Conservation (phyloP, 768 basidiomycete species). For the Hypholoma sublateritium region DNA sequence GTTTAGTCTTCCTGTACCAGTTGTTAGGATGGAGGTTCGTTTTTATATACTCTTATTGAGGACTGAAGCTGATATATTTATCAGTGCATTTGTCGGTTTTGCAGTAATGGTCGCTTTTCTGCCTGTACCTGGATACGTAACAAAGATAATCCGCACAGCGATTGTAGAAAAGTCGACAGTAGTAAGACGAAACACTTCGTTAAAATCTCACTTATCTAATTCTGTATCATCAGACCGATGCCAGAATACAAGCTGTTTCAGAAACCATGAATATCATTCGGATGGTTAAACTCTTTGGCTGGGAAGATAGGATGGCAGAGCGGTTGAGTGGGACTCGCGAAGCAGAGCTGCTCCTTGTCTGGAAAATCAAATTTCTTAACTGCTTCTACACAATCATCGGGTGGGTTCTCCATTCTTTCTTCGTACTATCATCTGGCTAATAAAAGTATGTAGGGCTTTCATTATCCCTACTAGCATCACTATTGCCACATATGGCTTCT, state of each 20-base stretch:
- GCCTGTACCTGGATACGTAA: slow-evolving; percentile 58
- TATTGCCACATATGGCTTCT: not conserved
- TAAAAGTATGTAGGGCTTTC: not conserved
- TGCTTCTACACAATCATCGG: not conserved
- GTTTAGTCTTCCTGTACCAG: slow-evolving; percentile 42
- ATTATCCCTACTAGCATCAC: not conserved
- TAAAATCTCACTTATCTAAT: slow-evolving; percentile 20
- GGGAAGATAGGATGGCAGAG: not conserved
- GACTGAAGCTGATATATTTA: slow-evolving; percentile 38
- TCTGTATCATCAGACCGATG: slow-evolving; percentile 37
- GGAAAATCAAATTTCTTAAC: not conserved
- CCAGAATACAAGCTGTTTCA: slow-evolving; percentile 58
- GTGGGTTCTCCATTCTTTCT: not conserved
- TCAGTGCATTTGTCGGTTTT: slow-evolving; percentile 55
- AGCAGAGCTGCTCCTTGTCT: not conserved
- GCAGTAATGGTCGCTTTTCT: slow-evolving; percentile 47
- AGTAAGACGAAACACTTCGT: not conserved
- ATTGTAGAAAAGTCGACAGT: slow-evolving; percentile 28
- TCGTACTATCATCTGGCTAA: not conserved
- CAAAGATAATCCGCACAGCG: slow-evolving; percentile 42
- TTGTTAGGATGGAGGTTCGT: slow-evolving; percentile 47
- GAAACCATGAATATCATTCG: slow-evolving; percentile 58
- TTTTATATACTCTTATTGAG: not conserved
- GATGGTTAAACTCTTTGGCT: slow-evolving; percentile 5
- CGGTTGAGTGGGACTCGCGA: not conserved